Percentiles rank a stretch among this genome's conserved stretches.
These are phyloP conservation scores for Ilex paraguariensis DNA, from an alignment of 305 asterid species.

Conservation along the genomic window DNA sequence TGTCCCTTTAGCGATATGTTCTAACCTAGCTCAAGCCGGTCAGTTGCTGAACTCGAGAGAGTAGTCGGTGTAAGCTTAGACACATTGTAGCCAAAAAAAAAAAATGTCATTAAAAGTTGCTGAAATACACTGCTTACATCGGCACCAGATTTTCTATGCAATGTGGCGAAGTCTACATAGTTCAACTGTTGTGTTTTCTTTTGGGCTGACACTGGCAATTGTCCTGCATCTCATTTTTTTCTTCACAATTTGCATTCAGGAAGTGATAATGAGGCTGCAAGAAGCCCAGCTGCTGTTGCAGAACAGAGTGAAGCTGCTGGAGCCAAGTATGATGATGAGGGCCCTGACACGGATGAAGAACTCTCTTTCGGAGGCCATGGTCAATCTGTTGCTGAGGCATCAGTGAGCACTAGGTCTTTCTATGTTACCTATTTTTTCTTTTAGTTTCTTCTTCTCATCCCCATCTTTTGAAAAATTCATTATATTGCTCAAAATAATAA, in stretches of 20 bases:
- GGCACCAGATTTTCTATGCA: background rate
- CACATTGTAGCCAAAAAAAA: no score
- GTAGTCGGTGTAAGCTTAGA: no score
- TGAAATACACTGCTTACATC: background rate
- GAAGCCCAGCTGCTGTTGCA: constrained; percentile 16
- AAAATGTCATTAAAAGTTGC: no score
- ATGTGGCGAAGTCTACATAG: background rate
- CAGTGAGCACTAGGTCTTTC: constrained; percentile 41
- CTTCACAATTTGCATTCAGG: constrained; percentile 18
- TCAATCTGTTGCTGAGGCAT: constrained; percentile 31
- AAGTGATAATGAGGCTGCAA: constrained; percentile 31
- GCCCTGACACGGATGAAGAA: constrained; percentile 66
- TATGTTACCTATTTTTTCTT: constrained; percentile 4
- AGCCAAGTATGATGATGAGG: constrained; percentile 36
- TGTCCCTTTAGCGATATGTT: no score
- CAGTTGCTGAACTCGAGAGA: no score
- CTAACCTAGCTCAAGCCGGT: no score
- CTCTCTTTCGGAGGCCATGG: constrained; percentile 22
- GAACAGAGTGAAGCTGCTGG: constrained; percentile 38
- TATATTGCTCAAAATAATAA: constrained; percentile 8
- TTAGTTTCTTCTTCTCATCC: constrained; percentile 8
- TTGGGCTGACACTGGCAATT: background rate
- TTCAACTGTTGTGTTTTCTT: constrained; percentile 4
- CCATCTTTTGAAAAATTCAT: background rate
- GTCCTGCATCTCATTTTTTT: constrained; percentile 6